Evolutionary conservation across 495 filamentous ascomycete genomes (phyloP).

Genomic region (Alectoria sarmentosa): DNA sequence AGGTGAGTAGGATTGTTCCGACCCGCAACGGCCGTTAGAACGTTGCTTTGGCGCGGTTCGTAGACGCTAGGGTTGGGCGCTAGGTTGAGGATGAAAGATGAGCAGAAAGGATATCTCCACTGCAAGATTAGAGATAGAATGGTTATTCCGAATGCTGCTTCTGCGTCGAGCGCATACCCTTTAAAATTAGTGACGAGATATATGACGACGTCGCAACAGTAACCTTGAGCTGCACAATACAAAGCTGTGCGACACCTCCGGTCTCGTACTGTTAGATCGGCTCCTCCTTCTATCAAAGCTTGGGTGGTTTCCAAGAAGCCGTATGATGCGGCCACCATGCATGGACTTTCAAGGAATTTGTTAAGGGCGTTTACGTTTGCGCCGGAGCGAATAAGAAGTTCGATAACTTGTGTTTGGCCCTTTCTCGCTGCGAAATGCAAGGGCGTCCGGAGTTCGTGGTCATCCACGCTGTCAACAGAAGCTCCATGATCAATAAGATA

Average conservation of each 20-base stretch:
- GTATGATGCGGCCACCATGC: background rate
- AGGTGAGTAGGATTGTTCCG: background rate
- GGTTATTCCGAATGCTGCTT: background rate
- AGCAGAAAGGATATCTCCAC: background rate
- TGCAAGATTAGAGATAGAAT: too few species aligned
- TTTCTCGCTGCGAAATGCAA: constrained; percentile 11
- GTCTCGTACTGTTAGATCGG: constrained; percentile 6
- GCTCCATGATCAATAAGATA: constrained; percentile 23
- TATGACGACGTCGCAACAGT: background rate
- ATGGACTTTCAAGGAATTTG: background rate
- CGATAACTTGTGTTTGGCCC: background rate
- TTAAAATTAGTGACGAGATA: background rate
- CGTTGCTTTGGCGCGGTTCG: background rate
- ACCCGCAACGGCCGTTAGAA: background rate
- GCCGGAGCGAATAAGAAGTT: background rate
- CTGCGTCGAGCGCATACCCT: background rate
- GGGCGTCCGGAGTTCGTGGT: constrained; percentile 16
- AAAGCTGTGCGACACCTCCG: background rate
- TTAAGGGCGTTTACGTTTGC: constrained; percentile 12
- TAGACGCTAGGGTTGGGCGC: background rate
- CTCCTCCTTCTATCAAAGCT: constrained; percentile 4
- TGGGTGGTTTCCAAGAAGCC: background rate
- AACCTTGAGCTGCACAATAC: background rate
- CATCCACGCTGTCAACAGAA: constrained; percentile 15
- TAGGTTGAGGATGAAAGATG: background rate